These are phyloP conservation scores for Pinguiococcus pyrenoidosus DNA, from an alignment of 108 stramenopile genomes.

Conservation along the genomic window DNA sequence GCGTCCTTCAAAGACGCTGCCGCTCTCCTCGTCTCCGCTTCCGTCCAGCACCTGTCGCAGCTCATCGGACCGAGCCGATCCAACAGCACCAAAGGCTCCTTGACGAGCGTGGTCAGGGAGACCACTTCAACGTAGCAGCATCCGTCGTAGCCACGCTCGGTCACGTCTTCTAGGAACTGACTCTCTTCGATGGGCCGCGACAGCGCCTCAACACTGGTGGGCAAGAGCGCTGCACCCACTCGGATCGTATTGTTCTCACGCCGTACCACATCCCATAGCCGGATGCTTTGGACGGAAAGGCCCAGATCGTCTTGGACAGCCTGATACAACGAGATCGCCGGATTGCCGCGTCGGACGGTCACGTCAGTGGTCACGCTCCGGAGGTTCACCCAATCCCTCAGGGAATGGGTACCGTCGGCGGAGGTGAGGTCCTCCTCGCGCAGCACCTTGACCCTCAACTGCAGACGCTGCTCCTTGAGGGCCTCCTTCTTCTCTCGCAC, in stretches of 20 bases:
- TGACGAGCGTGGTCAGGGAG: too few relatives aligned
- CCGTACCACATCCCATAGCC: slow-evolving; percentile 2
- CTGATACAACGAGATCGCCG: neutral
- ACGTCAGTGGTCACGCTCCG: neutral
- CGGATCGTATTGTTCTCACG: slow-evolving; percentile 12
- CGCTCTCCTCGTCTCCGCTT: too few relatives aligned
- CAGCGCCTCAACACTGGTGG: too few relatives aligned
- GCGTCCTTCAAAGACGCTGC: too few relatives aligned
- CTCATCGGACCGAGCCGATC: too few relatives aligned
- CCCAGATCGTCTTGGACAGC: slow-evolving; percentile 1
- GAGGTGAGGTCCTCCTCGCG: slow-evolving; percentile 17
- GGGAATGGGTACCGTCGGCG: slow-evolving; percentile 10
- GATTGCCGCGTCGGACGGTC: slow-evolving; percentile 1
- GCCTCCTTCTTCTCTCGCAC: too few relatives aligned
- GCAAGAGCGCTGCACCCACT: slow-evolving; percentile 4
- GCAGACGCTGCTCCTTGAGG: slow-evolving; percentile 10
- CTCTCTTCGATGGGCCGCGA: too few relatives aligned
- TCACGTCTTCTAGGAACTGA: too few relatives aligned
- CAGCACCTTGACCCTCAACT: slow-evolving; percentile 3
- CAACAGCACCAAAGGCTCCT: too few relatives aligned
- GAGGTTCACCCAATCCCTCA: neutral
- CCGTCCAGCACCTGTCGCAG: too few relatives aligned
- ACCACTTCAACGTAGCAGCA: too few relatives aligned
- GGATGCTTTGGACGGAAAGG: slow-evolving; percentile 4
- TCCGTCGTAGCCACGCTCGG: too few relatives aligned